phyloP scores from a whole-genome alignment of 2,329 filamentous ascomycete species.

The Pseudovirgaria hyperparasitica region DNA sequence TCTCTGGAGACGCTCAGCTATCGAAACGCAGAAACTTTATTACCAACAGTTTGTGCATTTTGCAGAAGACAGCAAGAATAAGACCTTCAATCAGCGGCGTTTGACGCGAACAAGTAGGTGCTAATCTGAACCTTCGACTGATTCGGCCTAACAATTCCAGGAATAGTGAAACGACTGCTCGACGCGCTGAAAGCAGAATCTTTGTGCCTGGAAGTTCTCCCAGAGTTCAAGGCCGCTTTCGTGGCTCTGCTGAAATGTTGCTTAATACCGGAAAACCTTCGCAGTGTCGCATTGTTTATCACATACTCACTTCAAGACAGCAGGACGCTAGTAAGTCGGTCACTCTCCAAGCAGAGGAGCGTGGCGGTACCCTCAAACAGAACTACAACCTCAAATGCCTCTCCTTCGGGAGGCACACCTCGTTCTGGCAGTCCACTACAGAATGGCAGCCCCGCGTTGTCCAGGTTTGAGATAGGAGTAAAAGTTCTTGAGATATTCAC shows the following conservation, averaged over 20 bases:
- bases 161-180: conserved; percentile 78
- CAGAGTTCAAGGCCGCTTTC: conserved; percentile 67
- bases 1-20: conserved; percentile 66
- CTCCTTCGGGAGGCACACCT: conserved; percentile 15
- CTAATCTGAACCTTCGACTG: conserved; percentile 7
- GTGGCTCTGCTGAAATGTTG: conserved; percentile 68
- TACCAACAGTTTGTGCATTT: conserved; percentile 88
- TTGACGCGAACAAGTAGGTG: conserved; percentile 77
- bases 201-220: conserved; percentile 58
- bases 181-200: conserved; percentile 82
- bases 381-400: conserved; percentile 14
- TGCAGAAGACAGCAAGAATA: conserved; percentile 78
- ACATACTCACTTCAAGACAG: conserved; percentile 75
- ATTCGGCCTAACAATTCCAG: conserved; percentile 32
- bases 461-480: conserved; percentile 60
- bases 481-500: conserved; percentile 68
- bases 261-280: conserved; percentile 71
- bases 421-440: conserved; percentile 19
- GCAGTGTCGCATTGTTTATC: conserved; percentile 80
- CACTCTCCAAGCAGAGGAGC: conserved; percentile 22
- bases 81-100: conserved; percentile 81
- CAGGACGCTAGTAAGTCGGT: conserved; percentile 26
- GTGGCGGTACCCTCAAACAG: conserved; percentile 16
- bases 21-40: conserved; percentile 72
- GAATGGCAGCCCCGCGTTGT: conserved; percentile 15